Evolutionary conservation across 2,329 filamentous ascomycete genomes (phyloP).

Genomic region (Xylariaceae sp.): DNA sequence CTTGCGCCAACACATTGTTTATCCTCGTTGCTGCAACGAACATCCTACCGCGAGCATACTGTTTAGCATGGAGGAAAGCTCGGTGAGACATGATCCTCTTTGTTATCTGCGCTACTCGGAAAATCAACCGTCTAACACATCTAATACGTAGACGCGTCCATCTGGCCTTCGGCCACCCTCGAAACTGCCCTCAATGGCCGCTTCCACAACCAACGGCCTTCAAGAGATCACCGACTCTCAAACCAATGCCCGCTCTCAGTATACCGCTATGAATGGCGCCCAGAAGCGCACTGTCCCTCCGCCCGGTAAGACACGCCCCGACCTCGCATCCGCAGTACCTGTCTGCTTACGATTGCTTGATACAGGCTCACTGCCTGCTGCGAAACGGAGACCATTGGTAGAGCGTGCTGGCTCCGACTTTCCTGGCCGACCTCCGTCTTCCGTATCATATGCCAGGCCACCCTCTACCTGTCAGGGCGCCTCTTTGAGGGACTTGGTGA

Average conservation of each 20-base stretch:
- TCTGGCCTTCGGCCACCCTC: conserved; percentile 21
- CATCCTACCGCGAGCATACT: too few relatives aligned
- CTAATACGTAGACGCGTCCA: conserved; percentile 9
- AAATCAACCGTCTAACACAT: too few relatives aligned
- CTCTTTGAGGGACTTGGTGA: conserved; percentile 34
- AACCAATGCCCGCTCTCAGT: conserved; percentile 52
- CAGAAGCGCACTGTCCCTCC: conserved; percentile 52
- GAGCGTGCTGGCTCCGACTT: conserved; percentile 43
- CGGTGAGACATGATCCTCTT: conserved; percentile 9
- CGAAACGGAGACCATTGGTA: conserved; percentile 59
- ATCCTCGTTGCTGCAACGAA: too few relatives aligned
- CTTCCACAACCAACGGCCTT: conserved; percentile 37
- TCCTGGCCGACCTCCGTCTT: conserved; percentile 35
- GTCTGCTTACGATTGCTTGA: conserved; percentile 17
- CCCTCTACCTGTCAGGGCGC: conserved; percentile 45
- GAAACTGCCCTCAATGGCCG: conserved; percentile 23
- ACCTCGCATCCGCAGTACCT: too few relatives aligned
- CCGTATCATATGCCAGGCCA: conserved; percentile 39
- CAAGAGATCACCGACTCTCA: conserved; percentile 60
- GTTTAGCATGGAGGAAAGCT: conserved; percentile 24
- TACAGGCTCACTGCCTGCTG: conserved; percentile 51
- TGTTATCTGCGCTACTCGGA: too few relatives aligned
- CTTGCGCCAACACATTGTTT: too few relatives aligned
- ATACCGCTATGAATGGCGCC: conserved; percentile 37
- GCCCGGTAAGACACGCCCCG: conserved; percentile 36